phyloP scores from a whole-genome alignment of 2,329 filamentous ascomycete species.

The Penicillium sp. region DNA sequence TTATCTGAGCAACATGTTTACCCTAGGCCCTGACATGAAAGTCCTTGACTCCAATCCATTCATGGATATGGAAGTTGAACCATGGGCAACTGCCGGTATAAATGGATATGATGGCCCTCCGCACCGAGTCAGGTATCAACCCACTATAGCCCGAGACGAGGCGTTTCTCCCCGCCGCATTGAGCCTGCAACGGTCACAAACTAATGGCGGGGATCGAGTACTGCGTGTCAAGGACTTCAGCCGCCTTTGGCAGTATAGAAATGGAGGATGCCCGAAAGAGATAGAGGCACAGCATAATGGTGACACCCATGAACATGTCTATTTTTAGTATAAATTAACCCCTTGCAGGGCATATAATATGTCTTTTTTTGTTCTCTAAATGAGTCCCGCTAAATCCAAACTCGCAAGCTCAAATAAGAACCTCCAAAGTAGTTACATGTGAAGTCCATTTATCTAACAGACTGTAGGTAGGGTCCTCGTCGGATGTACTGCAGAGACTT shows the following conservation, averaged over 20 bases:
- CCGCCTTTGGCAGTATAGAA: conserved; percentile 44
- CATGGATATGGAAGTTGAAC: conserved; percentile 35
- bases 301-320: not conserved
- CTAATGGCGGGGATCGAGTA: not conserved
- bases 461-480: conserved; percentile 46
- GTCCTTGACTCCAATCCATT: conserved; percentile 36
- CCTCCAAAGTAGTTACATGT: not conserved
- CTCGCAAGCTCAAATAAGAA: not conserved
- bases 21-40: conserved; percentile 28
- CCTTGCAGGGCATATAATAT: not conserved
- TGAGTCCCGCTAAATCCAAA: not conserved
- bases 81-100: conserved; percentile 2
- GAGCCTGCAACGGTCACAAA: not conserved
- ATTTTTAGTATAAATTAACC: not conserved
- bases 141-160: conserved; percentile 13
- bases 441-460: not conserved
- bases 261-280: conserved; percentile 29
- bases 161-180: conserved; percentile 12
- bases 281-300: conserved; percentile 2
- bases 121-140: not conserved
- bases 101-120: not conserved
- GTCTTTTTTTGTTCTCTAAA: not conserved
- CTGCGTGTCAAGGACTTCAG: conserved; percentile 39
- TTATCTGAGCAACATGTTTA: conserved; percentile 47
- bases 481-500: not conserved